phyloP scores from a whole-genome alignment of 2,329 filamentous ascomycete genomes.

The Alternaria sp. region DNA sequence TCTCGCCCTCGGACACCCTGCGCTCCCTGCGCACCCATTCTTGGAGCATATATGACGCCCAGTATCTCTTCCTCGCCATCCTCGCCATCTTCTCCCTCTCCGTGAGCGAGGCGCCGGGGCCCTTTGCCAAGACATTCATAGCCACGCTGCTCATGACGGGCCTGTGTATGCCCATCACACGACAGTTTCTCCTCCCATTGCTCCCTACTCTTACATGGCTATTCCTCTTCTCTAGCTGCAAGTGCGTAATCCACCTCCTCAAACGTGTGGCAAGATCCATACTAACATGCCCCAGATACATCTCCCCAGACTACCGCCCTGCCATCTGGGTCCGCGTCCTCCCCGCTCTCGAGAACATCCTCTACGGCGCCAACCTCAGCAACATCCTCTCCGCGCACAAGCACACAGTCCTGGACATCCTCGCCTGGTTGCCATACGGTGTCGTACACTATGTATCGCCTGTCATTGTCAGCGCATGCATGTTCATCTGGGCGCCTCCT shows the following conservation, averaged over 20 bases:
- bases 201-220: slow-evolving; percentile 86
- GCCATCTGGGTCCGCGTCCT: slow-evolving; percentile 96
- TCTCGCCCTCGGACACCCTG: slow-evolving; percentile 79
- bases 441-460: slow-evolving; percentile 89
- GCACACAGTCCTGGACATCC: slow-evolving; percentile 78
- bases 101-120: slow-evolving; percentile 79
- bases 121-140: slow-evolving; percentile 76
- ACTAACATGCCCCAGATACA: slow-evolving; percentile 68
- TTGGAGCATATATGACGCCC: slow-evolving; percentile 83
- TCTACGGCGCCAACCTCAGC: slow-evolving; percentile 94
- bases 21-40: slow-evolving; percentile 75
- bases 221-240: slow-evolving; percentile 89
- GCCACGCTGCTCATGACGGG: slow-evolving; percentile 71
- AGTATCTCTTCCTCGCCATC: slow-evolving; percentile 78
- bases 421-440: slow-evolving; percentile 94
- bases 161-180: slow-evolving; percentile 79
- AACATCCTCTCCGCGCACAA: slow-evolving; percentile 94
- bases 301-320: slow-evolving; percentile 84
- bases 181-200: slow-evolving; percentile 90
- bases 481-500: slow-evolving; percentile 89
- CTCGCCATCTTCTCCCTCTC: slow-evolving; percentile 82
- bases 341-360: slow-evolving; percentile 91
- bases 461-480: slow-evolving; percentile 74
- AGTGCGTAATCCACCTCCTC: slow-evolving; percentile 66
- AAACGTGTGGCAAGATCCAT: slow-evolving; percentile 1